phyloP scores from a whole-genome alignment of 2,329 filamentous ascomycete genomes.

The Taxawa tesnikishii region DNA sequence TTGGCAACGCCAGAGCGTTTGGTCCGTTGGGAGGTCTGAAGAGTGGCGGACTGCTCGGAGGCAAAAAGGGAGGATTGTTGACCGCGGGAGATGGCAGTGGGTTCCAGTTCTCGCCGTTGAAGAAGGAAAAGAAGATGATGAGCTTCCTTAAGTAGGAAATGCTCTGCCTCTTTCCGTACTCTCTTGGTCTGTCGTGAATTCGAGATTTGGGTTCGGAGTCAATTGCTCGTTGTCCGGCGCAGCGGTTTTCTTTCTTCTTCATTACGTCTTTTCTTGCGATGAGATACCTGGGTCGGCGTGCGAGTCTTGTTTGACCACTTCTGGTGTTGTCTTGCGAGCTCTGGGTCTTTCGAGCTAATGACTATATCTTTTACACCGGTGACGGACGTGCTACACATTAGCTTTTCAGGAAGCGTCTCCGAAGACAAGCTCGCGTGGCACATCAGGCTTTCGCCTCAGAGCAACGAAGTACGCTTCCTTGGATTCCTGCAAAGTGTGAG shows the following conservation, averaged over 20 bases:
- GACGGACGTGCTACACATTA: no score
- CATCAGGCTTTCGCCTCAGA: slow-evolving; percentile 50
- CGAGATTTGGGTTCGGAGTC: no score
- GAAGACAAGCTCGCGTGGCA: slow-evolving; percentile 34
- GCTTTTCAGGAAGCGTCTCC: slow-evolving; percentile 8
- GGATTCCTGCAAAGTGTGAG: slow-evolving; percentile 48
- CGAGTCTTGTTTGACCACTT: no score
- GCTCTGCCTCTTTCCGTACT: no score
- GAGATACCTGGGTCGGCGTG: no score
- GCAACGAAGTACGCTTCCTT: slow-evolving; percentile 82
- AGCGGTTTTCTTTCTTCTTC: no score
- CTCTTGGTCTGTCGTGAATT: no score
- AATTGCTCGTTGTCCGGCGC: no score
- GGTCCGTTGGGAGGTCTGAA: slow-evolving; percentile 16
- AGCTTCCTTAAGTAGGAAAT: slow-evolving; percentile 5
- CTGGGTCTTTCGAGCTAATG: no score
- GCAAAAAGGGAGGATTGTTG: background rate
- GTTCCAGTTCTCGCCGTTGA: slow-evolving; percentile 24
- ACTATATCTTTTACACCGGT: no score
- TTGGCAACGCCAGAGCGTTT: slow-evolving; percentile 18
- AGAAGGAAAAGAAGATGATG: slow-evolving; percentile 12
- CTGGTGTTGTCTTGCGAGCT: no score
- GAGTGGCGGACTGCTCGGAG: slow-evolving; percentile 12
- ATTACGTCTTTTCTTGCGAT: no score
- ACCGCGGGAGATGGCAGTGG: slow-evolving; percentile 19